phyloP scores from a whole-genome alignment of 495 filamentous ascomycete genomes.

The Rostrohypoxylon terebratum region DNA sequence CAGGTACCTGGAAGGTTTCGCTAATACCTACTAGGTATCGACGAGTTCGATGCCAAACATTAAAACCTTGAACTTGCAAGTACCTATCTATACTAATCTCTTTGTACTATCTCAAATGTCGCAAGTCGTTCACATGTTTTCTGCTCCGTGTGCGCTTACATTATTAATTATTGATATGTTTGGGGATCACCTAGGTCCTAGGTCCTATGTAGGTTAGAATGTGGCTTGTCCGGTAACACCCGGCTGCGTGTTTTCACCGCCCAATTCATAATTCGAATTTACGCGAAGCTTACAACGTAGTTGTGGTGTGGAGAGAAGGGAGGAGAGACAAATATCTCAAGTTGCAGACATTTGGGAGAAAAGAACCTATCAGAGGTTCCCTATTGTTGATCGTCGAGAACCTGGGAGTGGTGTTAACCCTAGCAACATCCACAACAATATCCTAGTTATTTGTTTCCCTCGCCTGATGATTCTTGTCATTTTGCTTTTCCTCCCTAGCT shows the following conservation, averaged over 20 bases:
- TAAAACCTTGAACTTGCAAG: background rate
- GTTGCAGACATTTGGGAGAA: slow-evolving; percentile 23
- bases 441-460: background rate
- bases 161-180: too few species aligned
- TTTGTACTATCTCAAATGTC: background rate
- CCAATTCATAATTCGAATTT: background rate
- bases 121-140: slow-evolving; percentile 14
- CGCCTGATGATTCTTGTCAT: background rate
- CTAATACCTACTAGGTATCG: background rate
- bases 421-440: background rate
- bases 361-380: slow-evolving; percentile 18
- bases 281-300: background rate
- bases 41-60: too few species aligned
- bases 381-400: background rate
- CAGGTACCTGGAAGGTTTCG: background rate
- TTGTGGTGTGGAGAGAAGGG: background rate
- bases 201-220: too few species aligned
- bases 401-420: background rate
- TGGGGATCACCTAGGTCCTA: background rate
- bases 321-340: slow-evolving; percentile 24
- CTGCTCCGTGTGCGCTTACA: too few species aligned
- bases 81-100: background rate
- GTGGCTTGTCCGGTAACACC: background rate
- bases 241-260: slow-evolving; percentile 21
- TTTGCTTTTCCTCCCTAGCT: slow-evolving; percentile 15